These are phyloP conservation scores for Coemansia interrupta DNA, from an alignment of 192 early-diverging fungal species.

Conservation along the genomic window DNA sequence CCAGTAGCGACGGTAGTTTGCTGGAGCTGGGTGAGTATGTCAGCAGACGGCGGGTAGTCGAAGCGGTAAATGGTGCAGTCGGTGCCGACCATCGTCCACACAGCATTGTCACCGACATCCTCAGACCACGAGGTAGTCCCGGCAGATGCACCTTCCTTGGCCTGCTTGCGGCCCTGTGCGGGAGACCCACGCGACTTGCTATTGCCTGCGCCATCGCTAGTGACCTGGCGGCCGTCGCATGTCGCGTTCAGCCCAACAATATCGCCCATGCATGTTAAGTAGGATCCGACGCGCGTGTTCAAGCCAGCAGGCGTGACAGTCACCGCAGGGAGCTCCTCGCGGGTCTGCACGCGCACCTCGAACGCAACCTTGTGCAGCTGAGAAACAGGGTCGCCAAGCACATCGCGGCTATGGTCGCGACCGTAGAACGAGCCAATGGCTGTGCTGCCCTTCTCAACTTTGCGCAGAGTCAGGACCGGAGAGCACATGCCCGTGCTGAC, in stretches of 20 bases:
- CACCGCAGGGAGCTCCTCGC: conserved; percentile 45
- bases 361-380: conserved; percentile 90
- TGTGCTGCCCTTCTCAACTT: conserved; percentile 78
- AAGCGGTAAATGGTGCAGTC: conserved; percentile 53
- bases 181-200: conserved; percentile 23
- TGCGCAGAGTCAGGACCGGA: conserved; percentile 77
- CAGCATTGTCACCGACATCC: conserved; percentile 81
- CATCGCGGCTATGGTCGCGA: conserved; percentile 46
- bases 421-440: conserved; percentile 62
- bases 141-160: conserved; percentile 36
- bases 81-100: conserved; percentile 92
- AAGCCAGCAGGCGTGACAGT: conserved; percentile 46
- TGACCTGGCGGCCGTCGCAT: conserved; percentile 34
- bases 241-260: conserved; percentile 70
- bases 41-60: conserved; percentile 30
- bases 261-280: conserved; percentile 72
- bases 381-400: conserved; percentile 80
- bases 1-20: conserved; percentile 7
- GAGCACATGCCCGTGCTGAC: conserved; percentile 81
- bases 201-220: conserved; percentile 11
- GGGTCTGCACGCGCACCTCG: conserved; percentile 59
- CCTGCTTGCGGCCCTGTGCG: conserved; percentile 30
- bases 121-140: conserved; percentile 65
- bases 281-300: conserved; percentile 45
- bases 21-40: conserved; percentile 21